Conservation (phyloP, 352 stramenopile genomes). For the Pythium phragmiticola region DNA sequence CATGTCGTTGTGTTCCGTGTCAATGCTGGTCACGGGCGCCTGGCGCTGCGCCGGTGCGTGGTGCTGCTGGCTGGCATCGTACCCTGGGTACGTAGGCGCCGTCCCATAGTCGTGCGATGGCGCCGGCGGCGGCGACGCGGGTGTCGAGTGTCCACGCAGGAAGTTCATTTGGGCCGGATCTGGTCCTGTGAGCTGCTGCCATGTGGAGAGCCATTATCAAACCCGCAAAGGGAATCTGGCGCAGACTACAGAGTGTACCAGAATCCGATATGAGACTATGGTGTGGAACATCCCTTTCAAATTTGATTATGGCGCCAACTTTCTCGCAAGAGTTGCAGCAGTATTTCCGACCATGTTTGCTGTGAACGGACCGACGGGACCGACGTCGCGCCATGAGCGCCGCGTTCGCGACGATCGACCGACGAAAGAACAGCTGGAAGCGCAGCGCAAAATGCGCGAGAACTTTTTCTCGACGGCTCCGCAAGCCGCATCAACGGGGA, state of each 20-base stretch:
- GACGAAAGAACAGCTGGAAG: slow-evolving; percentile 29
- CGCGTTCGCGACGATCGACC: slow-evolving; percentile 33
- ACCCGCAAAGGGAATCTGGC: slow-evolving; percentile 1
- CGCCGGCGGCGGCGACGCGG: slow-evolving; percentile 15
- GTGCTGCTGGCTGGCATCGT: background rate
- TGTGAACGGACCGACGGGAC: slow-evolving; percentile 73
- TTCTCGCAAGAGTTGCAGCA: slow-evolving; percentile 1
- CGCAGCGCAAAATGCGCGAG: slow-evolving; percentile 32
- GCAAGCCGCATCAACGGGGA: background rate
- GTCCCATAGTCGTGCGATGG: slow-evolving; percentile 4
- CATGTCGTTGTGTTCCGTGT: slow-evolving; percentile 89
- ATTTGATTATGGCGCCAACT: slow-evolving; percentile 27
- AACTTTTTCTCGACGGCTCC: slow-evolving; percentile 38
- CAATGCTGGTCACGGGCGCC: slow-evolving; percentile 58
- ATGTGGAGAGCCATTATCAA: slow-evolving; percentile 18
- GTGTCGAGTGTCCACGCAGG: slow-evolving; percentile 21
- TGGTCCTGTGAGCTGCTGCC: slow-evolving; percentile 14
- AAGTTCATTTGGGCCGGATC: slow-evolving; percentile 22
- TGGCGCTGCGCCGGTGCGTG: slow-evolving; percentile 28
- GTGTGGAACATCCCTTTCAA: slow-evolving; percentile 4
- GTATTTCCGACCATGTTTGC: slow-evolving; percentile 51
- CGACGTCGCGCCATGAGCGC: slow-evolving; percentile 57
- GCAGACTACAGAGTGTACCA: slow-evolving; percentile 9
- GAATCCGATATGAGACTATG: background rate
- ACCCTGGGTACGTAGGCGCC: background rate